Evolutionary conservation across 2,329 filamentous ascomycete species (phyloP).

Genomic region (Fusarium torreyae): DNA sequence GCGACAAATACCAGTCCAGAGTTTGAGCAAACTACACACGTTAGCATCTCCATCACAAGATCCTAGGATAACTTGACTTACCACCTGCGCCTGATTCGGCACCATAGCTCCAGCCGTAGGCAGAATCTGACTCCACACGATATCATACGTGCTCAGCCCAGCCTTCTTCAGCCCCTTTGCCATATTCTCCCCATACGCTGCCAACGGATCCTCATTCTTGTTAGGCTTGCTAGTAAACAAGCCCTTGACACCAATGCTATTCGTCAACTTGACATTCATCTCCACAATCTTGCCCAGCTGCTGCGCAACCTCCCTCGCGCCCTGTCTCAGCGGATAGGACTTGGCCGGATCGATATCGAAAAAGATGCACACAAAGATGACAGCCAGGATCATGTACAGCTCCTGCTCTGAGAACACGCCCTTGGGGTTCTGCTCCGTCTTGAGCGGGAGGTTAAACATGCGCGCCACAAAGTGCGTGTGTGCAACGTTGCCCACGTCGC

Average conservation of each 20-base stretch:
- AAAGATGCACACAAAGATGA: slow-evolving; percentile 77
- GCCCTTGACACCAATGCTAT: slow-evolving; percentile 57
- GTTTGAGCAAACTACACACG: slow-evolving; percentile 74
- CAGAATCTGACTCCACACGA: slow-evolving; percentile 79
- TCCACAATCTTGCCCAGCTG: slow-evolving; percentile 75
- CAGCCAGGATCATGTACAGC: slow-evolving; percentile 73
- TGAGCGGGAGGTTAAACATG: slow-evolving; percentile 76
- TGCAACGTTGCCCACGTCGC: slow-evolving; percentile 77
- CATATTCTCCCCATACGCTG: slow-evolving; percentile 75
- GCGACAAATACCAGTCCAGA: slow-evolving; percentile 79
- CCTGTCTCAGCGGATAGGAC: slow-evolving; percentile 74
- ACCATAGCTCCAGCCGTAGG: slow-evolving; percentile 77
- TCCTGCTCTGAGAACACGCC: slow-evolving; percentile 71
- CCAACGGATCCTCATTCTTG: slow-evolving; percentile 70
- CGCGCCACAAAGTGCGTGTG: slow-evolving; percentile 76
- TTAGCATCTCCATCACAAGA: slow-evolving; percentile 35
- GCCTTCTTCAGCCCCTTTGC: slow-evolving; percentile 75
- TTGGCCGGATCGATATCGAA: slow-evolving; percentile 76
- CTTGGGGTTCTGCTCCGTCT: slow-evolving; percentile 71
- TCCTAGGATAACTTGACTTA: slow-evolving; percentile 56
- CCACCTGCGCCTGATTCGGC: slow-evolving; percentile 78
- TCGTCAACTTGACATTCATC: slow-evolving; percentile 73
- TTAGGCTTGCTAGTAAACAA: slow-evolving; percentile 64
- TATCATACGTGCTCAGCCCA: slow-evolving; percentile 74
- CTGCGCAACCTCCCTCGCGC: slow-evolving; percentile 68